These are phyloP conservation scores for Gossypium australe DNA, from an alignment of 345 rosid genomes.

Conservation along the genomic window DNA sequence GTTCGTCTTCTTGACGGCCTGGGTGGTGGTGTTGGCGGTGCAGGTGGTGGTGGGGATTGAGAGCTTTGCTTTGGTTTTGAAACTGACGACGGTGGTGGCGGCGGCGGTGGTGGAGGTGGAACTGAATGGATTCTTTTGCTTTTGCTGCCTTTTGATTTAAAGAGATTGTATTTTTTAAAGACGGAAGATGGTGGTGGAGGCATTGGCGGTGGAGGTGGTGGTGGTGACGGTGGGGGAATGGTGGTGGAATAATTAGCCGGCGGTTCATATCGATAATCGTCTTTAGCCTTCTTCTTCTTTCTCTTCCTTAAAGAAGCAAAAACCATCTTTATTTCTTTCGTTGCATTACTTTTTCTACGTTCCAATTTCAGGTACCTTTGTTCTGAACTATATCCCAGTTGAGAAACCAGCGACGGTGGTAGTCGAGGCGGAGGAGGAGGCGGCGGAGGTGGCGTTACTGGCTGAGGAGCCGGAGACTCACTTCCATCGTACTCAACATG, in stretches of 20 bases:
- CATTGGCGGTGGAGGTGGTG: conserved; percentile 59
- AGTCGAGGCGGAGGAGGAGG: conserved; percentile 33
- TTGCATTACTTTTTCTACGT: conserved; percentile 62
- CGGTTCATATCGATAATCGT: conserved; percentile 12
- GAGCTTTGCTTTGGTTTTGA: conserved; percentile 39
- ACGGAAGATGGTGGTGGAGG: conserved; percentile 57
- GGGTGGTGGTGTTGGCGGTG: conserved; percentile 32
- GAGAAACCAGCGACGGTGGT: conserved; percentile 27
- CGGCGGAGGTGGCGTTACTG: conserved; percentile 32
- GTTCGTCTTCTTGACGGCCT: conserved; percentile 18
- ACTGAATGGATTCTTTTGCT: conserved; percentile 60
- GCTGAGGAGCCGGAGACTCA: conserved; percentile 14
- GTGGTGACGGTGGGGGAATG: conserved; percentile 43
- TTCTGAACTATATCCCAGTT: conserved; percentile 4
- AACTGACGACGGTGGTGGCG: conserved; percentile 27
- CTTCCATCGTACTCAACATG: conserved; percentile 8
- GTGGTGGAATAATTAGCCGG: conserved; percentile 19
- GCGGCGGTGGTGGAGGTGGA: conserved; percentile 45
- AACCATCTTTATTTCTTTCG: conserved; percentile 69
- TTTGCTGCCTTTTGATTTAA: conserved; percentile 53
- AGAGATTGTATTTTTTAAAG: conserved; percentile 48
- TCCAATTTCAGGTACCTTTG: conserved; percentile 31
- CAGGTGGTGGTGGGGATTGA: conserved; percentile 45
- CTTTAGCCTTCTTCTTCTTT: conserved; percentile 54
- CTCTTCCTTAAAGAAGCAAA: conserved; percentile 55